Evolutionary conservation across 2,329 filamentous ascomycete genomes (phyloP), one percentile per base, ranked within the genome.

Genomic region (Fusarium buharicum): DNA sequence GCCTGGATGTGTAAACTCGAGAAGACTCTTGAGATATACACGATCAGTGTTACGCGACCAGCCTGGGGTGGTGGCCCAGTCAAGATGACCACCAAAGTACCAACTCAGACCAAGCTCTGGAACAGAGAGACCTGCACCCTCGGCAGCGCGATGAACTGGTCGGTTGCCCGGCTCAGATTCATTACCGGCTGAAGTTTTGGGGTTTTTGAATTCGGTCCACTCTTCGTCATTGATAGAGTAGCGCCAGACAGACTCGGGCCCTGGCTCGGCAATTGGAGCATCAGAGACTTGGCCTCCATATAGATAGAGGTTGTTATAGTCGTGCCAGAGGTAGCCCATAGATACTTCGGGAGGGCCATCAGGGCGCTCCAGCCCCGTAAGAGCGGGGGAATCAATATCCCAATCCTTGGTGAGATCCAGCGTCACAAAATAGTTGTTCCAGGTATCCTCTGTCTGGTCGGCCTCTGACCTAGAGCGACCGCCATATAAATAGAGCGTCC

Each of bases 41-140:
- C 90, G 81, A 0, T 79, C 75, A 18, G 86, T 80, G 49, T 85
- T 81, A 46, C 84, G 83, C n/a, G 86, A 87, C 90, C 90, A 93
- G 12, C 86, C 89, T 1, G 73, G 75, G 0, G 81, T 87, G 5
- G 83, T 85, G 11, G 76, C 77, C 70, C 75, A 72, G 72, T 93
- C 90, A 6, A 91, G 77, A 73, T 93, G 90, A 0, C 90, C 90
- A 22, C 90, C 90, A 74, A 93, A 93, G 73, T 92, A 93, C 81
- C 87, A 93, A 28, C 88, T 91, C 41, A 89, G 76, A 0, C 90
- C 90, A 1, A 92, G 76, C 50, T 87, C 85, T 0, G 89, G 85
- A 1, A 93, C 86, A 24, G 86, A 90, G 13, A 91, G 75, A 0
- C 89, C 89, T 11, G 90, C 89, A 7, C 90, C 90, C 72, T 93